Percentiles rank a stretch among this genome's conserved stretches.
These are phyloP conservation scores for Paecilomyces dactylethromorphus DNA, from an alignment of 2,329 filamentous ascomycete species.

Conservation along the genomic window DNA sequence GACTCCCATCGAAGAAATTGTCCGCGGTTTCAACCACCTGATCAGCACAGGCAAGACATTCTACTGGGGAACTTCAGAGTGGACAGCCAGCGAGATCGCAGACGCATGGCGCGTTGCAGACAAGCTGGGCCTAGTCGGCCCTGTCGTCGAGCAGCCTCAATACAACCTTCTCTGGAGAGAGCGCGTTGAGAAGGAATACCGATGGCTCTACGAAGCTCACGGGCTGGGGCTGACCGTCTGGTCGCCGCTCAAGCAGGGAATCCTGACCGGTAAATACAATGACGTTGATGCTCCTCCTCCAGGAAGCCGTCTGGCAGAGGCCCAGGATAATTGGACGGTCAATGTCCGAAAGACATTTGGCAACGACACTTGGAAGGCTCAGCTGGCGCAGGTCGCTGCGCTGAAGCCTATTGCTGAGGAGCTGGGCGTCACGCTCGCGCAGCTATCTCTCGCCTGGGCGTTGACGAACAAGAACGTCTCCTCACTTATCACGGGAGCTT, in stretches of 20 bases:
- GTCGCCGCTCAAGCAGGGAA: conserved; percentile 54
- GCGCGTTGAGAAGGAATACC: conserved; percentile 59
- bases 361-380: conserved; percentile 29
- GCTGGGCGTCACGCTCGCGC: conserved; percentile 54
- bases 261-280: conserved; percentile 63
- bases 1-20: conserved; percentile 65
- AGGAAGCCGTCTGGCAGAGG: conserved; percentile 51
- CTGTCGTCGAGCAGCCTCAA: conserved; percentile 60
- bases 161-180: conserved; percentile 59
- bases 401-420: conserved; percentile 59
- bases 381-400: conserved; percentile 16
- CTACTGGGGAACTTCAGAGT: conserved; percentile 66
- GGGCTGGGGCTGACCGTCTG: conserved; percentile 59
- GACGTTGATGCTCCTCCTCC: conserved; percentile 44
- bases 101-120: conserved; percentile 58
- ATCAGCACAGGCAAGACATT: conserved; percentile 63
- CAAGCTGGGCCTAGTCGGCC: conserved; percentile 54
- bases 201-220: conserved; percentile 53
- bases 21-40: conserved; percentile 64
- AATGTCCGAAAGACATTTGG: conserved; percentile 35
- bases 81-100: conserved; percentile 60
- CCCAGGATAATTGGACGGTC: conserved; percentile 51
- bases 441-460: conserved; percentile 54
- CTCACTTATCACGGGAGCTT: conserved; percentile 37
- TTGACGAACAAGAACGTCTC: conserved; percentile 53